Evolutionary conservation across 1,284 basidiomycete genomes (phyloP).

Genomic region (Termitomyces sp.): DNA sequence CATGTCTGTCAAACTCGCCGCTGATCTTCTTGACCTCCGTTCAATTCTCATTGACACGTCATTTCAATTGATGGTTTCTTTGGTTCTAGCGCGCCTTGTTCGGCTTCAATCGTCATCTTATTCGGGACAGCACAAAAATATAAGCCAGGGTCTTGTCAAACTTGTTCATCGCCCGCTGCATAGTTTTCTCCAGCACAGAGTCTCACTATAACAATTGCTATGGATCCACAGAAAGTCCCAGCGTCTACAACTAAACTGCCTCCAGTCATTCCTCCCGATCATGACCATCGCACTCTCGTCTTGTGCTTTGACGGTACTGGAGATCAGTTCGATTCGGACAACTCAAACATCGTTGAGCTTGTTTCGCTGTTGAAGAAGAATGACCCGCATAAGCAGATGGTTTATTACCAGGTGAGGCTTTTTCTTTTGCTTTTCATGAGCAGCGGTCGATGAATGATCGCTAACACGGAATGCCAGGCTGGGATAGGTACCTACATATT

Average conservation of each 20-base stretch:
- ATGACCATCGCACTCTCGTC: constrained; percentile 34
- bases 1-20: no score
- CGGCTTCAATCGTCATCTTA: no score
- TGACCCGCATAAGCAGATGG: constrained; percentile 49
- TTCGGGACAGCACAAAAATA: no score
- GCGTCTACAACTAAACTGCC: constrained; percentile 7
- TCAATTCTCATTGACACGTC: no score
- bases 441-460: background rate
- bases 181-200: no score
- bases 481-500: constrained; percentile 50
- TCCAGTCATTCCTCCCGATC: constrained; percentile 28
- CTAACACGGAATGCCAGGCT: constrained; percentile 22
- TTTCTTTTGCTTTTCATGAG: background rate
- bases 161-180: no score
- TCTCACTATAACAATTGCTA: no score
- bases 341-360: constrained; percentile 60
- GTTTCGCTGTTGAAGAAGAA: constrained; percentile 51
- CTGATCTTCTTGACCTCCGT: no score
- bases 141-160: no score
- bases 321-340: constrained; percentile 28
- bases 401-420: constrained; percentile 48
- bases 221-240: background rate
- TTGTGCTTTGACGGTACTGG: constrained; percentile 33
- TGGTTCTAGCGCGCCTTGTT: no score
- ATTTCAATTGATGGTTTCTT: no score